These are phyloP conservation scores for Podospora didyma DNA, from an alignment of 495 filamentous ascomycete species.

Conservation along the genomic window DNA sequence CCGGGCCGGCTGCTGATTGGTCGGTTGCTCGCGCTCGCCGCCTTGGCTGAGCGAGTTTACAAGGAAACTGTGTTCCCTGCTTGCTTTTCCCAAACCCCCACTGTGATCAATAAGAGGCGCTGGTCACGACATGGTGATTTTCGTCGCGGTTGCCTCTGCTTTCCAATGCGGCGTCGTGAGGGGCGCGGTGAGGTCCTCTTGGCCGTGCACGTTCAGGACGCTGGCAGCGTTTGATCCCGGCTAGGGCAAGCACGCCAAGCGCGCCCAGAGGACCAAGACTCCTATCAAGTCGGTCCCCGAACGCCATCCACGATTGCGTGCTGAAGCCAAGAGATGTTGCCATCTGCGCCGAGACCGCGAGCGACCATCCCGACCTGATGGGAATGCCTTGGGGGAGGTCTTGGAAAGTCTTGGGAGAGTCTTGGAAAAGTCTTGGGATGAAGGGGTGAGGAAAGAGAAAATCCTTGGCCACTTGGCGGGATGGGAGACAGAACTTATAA, in stretches of 20 bases:
- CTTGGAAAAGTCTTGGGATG: background rate
- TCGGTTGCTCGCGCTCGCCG: too few relatives aligned
- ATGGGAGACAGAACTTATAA: background rate
- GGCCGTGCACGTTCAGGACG: background rate
- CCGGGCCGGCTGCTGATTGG: too few relatives aligned
- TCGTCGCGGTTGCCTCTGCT: too few relatives aligned
- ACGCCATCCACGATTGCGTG: conserved; percentile 1
- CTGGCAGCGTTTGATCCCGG: background rate
- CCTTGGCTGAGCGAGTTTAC: too few relatives aligned
- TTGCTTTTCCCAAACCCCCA: background rate
- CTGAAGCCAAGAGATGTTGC: background rate
- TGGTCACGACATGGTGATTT: background rate
- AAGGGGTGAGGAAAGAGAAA: background rate
- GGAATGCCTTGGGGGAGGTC: background rate
- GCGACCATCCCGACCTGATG: background rate
- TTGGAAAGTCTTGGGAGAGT: background rate
- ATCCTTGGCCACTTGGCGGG: background rate
- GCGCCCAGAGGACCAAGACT: background rate
- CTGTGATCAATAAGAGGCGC: background rate
- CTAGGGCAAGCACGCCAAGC: background rate
- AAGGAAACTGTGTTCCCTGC: background rate
- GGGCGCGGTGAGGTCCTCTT: background rate
- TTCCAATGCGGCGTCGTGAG: too few relatives aligned
- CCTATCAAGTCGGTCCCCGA: background rate
- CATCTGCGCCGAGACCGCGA: background rate